Evolutionary conservation across 176 grass and related monocot species (phyloP), one percentile per base, ranked within the genome.

Genomic region (Bolboschoenus planiculmis): DNA sequence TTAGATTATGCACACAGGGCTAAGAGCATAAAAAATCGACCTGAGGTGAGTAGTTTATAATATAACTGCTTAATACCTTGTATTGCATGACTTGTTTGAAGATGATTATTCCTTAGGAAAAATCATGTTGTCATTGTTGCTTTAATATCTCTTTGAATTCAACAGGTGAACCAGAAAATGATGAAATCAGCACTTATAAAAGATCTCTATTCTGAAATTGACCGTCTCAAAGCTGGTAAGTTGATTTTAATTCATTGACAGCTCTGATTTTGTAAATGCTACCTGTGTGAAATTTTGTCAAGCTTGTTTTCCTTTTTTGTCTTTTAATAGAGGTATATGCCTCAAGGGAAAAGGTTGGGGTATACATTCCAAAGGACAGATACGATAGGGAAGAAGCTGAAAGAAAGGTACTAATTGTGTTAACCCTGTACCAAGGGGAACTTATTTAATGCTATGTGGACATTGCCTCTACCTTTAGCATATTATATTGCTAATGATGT

Each of bases 181-280:
- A 97, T 97, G 97, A 99, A 99, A 87, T 92, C 93, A 66, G 93
- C 97, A 83, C 85, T 99, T 66, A 99, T 99, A 21, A 99, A 99
- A 90, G 97, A 99, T 90, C 91, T 99, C 27, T 99, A 99, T 82
- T 87, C 92, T 54, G 97, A 99, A 91, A 99, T 99, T 34, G 97
- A 99, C 31, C 76, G 88, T 33, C 93, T 99, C 27, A 99, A 99
- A 93, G 91, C 93, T 85, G 97, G 97, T 99, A 26, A 88, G 61
- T 62, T 66, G 14, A 46, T 78, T 24, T 36, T 66, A 7, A 35
- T 56, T 13, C 15, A n/a, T 27, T 51, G 23, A 30, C 15, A 53
- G 56, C 37, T 81, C 5, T 84, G 56, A 60, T 50, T 11, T 50
- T 85, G 55, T 50, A 10, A 66, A 83, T 87, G 33, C 7, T 82